Base-by-base conservation (phyloP, 1,284 basidiomycete genomes). In the Naganishia albida region DNA sequence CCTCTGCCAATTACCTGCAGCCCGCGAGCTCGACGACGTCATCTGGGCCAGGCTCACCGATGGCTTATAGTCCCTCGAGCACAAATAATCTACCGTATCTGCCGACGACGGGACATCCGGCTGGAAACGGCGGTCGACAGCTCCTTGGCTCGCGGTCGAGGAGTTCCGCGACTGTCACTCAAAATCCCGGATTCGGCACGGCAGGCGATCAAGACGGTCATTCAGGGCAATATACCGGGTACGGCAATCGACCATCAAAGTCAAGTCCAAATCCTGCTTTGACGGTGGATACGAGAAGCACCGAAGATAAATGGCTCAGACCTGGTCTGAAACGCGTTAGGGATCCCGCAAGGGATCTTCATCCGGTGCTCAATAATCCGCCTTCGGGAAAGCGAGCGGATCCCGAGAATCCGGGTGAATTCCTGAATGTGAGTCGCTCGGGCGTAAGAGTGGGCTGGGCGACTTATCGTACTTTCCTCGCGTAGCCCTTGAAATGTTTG, bases 401-500 rank as follows among this genome's bases (percentile, higher is more conserved):
- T 69, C 75, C 78, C 8, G 69, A 74, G 54, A 65, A 68, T 10
- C 71, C 76, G 0, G 78, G 77, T 15, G 74, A 71, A 52, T 79
- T 70, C 46, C 69, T 80, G 52, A 78, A 76, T 64, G 78, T 79
- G 57, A 73, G 77, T 74, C 16, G n/a, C 28, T 52, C 15, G 38
- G 15, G 3, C 18, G 28, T 34, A 13, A 25, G 48, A 23, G 20
- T 51, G 13, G n/a, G 25, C 8, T 13, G 38, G 39, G 44, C 30
- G 39, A 25, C 34, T 34, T 34, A 34, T 34, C 34, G 46, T 13
- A 48, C 56, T 62, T 48, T 51, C 38, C 46, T 44, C 64, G 52
- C 28, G 70, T 70, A 91, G 91, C 91, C 93, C 28, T 81, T 96
- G 69, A 87, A 90, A 73, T 90, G 92, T 74, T 80, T 97, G 55